These are phyloP conservation scores for Hyphopichia wangnamkhiaoensis DNA, from an alignment of 1,139 yeast species.

Conservation along the genomic window DNA sequence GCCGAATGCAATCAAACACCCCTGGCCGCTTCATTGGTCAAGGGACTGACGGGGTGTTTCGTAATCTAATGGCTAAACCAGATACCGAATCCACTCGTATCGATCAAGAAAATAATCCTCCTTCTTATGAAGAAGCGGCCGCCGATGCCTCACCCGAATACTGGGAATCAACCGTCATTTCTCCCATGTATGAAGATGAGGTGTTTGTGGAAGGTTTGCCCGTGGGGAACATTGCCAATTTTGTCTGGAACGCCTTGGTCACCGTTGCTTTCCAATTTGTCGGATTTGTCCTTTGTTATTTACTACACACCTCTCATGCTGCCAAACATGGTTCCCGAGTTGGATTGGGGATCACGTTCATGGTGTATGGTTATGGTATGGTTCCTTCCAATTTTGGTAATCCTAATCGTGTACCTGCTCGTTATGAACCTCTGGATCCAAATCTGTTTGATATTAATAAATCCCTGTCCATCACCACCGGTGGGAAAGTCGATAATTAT, in stretches of 20 bases:
- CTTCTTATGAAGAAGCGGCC: conserved; percentile 93
- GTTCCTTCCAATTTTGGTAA: conserved; percentile 60
- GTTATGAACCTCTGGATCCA: conserved; percentile 57
- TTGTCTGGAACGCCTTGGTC: conserved; percentile 87
- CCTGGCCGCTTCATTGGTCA: conserved; percentile 53
- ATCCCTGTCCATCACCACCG: conserved; percentile 27
- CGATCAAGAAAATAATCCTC: conserved; percentile 62
- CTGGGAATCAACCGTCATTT: conserved; percentile 89
- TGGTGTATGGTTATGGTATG: conserved; percentile 73
- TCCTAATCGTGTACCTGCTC: conserved; percentile 35
- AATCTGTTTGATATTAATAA: conserved; percentile 52
- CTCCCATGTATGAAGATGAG: conserved; percentile 84
- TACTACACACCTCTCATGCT: conserved; percentile 94
- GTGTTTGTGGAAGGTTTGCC: conserved; percentile 94
- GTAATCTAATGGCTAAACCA: conserved; percentile 86
- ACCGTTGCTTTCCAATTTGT: conserved; percentile 90
- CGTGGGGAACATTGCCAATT: conserved; percentile 87
- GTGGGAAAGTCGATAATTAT: conserved; percentile 51
- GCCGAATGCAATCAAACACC: conserved; percentile 45
- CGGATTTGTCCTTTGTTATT: conserved; percentile 87
- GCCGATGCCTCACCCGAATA: conserved; percentile 95
- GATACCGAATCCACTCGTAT: conserved; percentile 48
- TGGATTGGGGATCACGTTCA: conserved; percentile 85
- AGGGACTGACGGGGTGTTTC: conserved; percentile 88
- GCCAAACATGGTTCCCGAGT: conserved; percentile 95